Evolutionary conservation across 306 rosid genomes (phyloP).

Genomic region (Glycine soja): DNA sequence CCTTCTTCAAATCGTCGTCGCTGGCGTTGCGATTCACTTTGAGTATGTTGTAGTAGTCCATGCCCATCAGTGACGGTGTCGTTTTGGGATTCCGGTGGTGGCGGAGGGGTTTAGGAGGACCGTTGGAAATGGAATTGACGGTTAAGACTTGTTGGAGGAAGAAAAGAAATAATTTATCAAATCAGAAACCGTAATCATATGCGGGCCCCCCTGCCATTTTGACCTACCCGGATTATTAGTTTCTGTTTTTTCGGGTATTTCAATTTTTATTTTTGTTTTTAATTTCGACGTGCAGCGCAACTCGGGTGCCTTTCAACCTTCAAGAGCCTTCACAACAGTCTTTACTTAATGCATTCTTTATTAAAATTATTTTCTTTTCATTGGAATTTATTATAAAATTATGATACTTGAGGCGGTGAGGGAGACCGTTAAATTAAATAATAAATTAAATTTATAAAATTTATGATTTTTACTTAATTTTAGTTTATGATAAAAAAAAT

Average conservation of each 20-base stretch:
- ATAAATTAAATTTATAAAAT: too few relatives aligned
- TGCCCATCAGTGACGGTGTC: slow-evolving; percentile 57
- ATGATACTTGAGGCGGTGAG: too few relatives aligned
- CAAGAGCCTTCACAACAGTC: too few relatives aligned
- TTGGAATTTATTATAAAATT: too few relatives aligned
- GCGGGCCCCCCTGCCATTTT: slow-evolving; percentile 44
- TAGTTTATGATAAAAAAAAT: too few relatives aligned
- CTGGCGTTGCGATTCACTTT: slow-evolving; percentile 86
- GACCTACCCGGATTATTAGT: background rate
- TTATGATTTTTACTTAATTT: too few relatives aligned
- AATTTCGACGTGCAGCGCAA: background rate
- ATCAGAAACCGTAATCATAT: slow-evolving; percentile 15
- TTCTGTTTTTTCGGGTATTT: slow-evolving; percentile 13
- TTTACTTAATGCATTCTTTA: too few relatives aligned
- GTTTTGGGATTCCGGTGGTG: background rate
- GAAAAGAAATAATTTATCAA: background rate
- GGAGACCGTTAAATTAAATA: too few relatives aligned
- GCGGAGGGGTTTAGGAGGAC: background rate
- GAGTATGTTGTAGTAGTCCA: slow-evolving; percentile 92
- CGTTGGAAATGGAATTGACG: slow-evolving; percentile 47
- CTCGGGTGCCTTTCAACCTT: background rate
- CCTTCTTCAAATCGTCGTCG: slow-evolving; percentile 83
- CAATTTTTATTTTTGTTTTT: background rate
- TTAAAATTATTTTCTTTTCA: too few relatives aligned
- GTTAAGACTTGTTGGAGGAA: slow-evolving; percentile 39